Evolutionary conservation across 768 basidiomycete species (phyloP), one percentile per base, ranked within the genome.

Genomic region (Pisolithus marmoratus): DNA sequence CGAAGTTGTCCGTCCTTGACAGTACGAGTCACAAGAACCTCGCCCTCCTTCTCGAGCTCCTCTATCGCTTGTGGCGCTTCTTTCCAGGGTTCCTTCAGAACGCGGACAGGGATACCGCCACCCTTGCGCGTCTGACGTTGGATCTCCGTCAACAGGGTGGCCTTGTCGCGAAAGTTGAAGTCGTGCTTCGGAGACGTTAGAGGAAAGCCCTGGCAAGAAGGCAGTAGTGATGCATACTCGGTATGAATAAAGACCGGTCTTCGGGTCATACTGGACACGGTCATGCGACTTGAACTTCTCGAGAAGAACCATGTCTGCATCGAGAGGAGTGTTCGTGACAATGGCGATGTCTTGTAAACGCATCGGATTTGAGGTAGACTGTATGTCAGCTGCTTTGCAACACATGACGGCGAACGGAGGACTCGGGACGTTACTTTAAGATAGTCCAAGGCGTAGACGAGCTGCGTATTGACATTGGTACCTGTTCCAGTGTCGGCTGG

Each of bases 81-180:
- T 59, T 90, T 87, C 91, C 93, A 96, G 14, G 88, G 86, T 64
- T 95, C 92, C 62, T 94, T 92, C 38, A 96, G 72, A 1, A 83
- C 77, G 19, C 90, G 82, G 27, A 95, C 85, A 14, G 90, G 81
- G 27, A 95, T 82, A 3, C 92, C 92, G 2, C 90, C 87, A 11
- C 90, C 91, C 58, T 85, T 85, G 26, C 84, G 82, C 2, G 89
- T 88, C 59, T 89, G 83, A 1, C 87, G 83, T 62, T 92, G 89
- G 36, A 96, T 90, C 65, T 94, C 89, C 0, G 83, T 87, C 15
- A 95, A 69, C 3, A 95, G 75, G 0, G 90, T 82, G 4, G 83
- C 84, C 71, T 94, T 94, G 61, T 83, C 91, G 26, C 85, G 80
- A 58, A 95, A 88, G 52, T 84, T 84, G 63, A 81, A 91, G 66